phyloP scores from a whole-genome alignment of 345 rosid species.

The Dipteronia dyeriana region DNA sequence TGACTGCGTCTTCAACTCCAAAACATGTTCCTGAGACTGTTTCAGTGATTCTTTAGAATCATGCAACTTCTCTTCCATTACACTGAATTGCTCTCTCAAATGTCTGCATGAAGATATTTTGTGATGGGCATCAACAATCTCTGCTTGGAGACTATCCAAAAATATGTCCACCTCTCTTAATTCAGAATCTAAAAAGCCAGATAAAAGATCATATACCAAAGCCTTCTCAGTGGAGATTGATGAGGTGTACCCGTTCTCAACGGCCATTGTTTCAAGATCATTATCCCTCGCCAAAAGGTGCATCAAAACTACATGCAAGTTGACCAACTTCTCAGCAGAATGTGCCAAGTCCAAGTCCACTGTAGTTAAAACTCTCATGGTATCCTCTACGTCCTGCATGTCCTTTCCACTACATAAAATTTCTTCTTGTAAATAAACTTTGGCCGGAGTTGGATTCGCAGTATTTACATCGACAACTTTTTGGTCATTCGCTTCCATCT shows the following conservation, averaged over 20 bases:
- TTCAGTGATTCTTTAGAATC: constrained; percentile 62
- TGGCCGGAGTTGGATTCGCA: constrained; percentile 15
- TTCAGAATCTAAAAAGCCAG: constrained; percentile 79
- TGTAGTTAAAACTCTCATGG: constrained; percentile 40
- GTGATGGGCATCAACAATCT: constrained; percentile 62
- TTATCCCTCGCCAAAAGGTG: constrained; percentile 69
- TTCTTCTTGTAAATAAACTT: constrained; percentile 24
- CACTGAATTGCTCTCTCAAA: constrained; percentile 28
- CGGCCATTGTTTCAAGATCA: constrained; percentile 50
- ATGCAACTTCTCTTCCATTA: constrained; percentile 59
- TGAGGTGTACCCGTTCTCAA: constrained; percentile 36
- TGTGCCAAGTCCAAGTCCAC: constrained; percentile 54
- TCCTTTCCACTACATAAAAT: constrained; percentile 29
- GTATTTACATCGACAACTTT: not conserved
- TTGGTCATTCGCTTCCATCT: constrained; percentile 23
- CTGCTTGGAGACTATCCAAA: constrained; percentile 57
- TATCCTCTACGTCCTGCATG: constrained; percentile 42
- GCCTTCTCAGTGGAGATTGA: constrained; percentile 64
- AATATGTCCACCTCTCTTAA: constrained; percentile 70
- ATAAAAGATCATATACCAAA: constrained; percentile 65
- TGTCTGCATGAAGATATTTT: constrained; percentile 64
- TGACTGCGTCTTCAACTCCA: constrained; percentile 70
- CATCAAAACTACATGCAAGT: constrained; percentile 71
- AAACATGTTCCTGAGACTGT: constrained; percentile 56
- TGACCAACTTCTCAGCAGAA: constrained; percentile 64